Conservation (phyloP, 1,139 yeast species). For the Cylindricascospora bacillispora region DNA sequence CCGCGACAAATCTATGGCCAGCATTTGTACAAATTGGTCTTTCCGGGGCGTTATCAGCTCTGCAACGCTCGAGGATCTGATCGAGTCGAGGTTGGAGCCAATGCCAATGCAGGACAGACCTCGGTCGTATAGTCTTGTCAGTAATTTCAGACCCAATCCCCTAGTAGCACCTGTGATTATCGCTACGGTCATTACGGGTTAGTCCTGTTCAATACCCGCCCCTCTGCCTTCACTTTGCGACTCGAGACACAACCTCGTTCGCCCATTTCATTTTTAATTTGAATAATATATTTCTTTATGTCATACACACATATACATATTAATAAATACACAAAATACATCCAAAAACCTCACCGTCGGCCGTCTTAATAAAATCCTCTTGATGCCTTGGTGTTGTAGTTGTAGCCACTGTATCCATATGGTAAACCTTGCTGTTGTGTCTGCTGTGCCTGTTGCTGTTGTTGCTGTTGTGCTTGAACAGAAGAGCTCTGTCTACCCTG, state of each 20-base stretch:
- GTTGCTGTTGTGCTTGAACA: slow-evolving; percentile 17
- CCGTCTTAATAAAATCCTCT: slow-evolving; percentile 21
- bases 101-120: slow-evolving; percentile 56
- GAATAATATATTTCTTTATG: too few species aligned
- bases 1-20: too few species aligned
- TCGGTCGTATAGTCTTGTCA: slow-evolving; percentile 39
- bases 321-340: too few species aligned
- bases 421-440: slow-evolving; percentile 19
- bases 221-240: too few species aligned
- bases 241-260: too few species aligned
- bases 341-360: too few species aligned
- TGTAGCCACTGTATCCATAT: slow-evolving; percentile 23
- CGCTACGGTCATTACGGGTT: slow-evolving; percentile 35
- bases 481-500: slow-evolving; percentile 13
- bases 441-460: slow-evolving; percentile 15
- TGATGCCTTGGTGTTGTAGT: slow-evolving; percentile 22
- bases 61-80: too few species aligned
- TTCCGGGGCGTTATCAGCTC: too few species aligned
- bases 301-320: too few species aligned
- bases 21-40: too few species aligned
- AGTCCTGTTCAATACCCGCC: too few species aligned
- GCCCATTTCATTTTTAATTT: too few species aligned
- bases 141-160: slow-evolving; percentile 69
- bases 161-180: slow-evolving; percentile 76
- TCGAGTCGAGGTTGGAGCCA: slow-evolving; percentile 36